These are phyloP conservation scores for Schoenoplectus triqueter DNA, from an alignment of 202 grass and related monocot species.

Conservation along the genomic window DNA sequence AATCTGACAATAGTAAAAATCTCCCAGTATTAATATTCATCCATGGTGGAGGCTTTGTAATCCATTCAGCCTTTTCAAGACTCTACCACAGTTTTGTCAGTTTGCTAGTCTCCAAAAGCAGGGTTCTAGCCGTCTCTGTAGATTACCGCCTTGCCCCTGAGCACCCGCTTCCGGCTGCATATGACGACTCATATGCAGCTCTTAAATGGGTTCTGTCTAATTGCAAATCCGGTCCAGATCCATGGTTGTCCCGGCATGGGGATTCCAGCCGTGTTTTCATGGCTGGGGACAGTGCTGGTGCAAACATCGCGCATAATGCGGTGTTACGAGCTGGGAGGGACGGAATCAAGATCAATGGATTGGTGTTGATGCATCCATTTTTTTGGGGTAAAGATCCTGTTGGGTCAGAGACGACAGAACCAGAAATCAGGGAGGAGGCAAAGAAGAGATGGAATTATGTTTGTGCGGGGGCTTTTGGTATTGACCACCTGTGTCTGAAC, in stretches of 20 bases:
- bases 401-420: conserved; percentile 38
- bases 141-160: conserved; percentile 66
- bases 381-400: conserved; percentile 58
- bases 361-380: conserved; percentile 64
- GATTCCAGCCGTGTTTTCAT: conserved; percentile 54
- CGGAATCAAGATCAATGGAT: conserved; percentile 33
- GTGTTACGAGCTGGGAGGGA: conserved; percentile 4
- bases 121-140: conserved; percentile 54
- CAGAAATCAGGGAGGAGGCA: not conserved
- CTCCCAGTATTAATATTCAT: conserved; percentile 56
- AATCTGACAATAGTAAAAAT: conserved; percentile 2
- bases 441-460: conserved; percentile 55
- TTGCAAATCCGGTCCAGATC: conserved; percentile 19
- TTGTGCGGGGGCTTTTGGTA: conserved; percentile 47
- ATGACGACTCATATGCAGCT: conserved; percentile 53
- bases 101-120: conserved; percentile 33
- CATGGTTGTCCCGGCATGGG: conserved; percentile 49
- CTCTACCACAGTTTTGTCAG: conserved; percentile 47
- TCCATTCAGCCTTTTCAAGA: conserved; percentile 50
- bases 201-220: conserved; percentile 43
- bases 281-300: conserved; percentile 49
- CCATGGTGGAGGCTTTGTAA: conserved; percentile 55
- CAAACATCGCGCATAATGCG: conserved; percentile 55
- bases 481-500: conserved; percentile 61
- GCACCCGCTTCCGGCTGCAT: conserved; percentile 56